These are phyloP conservation scores for Multifurca ochricompacta DNA, from an alignment of 768 basidiomycete genomes.

Conservation along the genomic window DNA sequence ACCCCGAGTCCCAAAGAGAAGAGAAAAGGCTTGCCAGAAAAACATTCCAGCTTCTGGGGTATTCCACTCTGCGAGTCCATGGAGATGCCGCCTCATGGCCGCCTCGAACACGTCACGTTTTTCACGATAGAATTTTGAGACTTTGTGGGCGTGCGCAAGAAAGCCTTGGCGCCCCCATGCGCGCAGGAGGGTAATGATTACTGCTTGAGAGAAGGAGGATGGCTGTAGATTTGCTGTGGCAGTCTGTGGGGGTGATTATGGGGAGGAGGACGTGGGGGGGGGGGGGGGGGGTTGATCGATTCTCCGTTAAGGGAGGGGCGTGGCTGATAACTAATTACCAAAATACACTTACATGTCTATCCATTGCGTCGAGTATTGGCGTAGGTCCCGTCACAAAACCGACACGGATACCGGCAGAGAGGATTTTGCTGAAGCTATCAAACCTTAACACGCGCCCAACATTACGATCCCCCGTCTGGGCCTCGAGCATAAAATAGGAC, in stretches of 20 bases:
- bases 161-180: slow-evolving; percentile 77
- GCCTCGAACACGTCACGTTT: slow-evolving; percentile 74
- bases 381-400: slow-evolving; percentile 77
- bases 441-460: slow-evolving; percentile 80
- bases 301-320: too few species aligned
- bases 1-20: slow-evolving; percentile 2
- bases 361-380: slow-evolving; percentile 57
- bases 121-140: slow-evolving; percentile 65
- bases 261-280: too few species aligned
- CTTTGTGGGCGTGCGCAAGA: slow-evolving; percentile 52
- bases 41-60: slow-evolving; percentile 81
- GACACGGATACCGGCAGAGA: slow-evolving; percentile 68
- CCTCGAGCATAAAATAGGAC: slow-evolving; percentile 78
- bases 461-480: slow-evolving; percentile 41
- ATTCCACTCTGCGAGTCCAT: slow-evolving; percentile 66
- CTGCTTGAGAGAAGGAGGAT: slow-evolving; percentile 55
- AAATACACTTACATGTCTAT: slow-evolving; percentile 50
- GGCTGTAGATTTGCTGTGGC: slow-evolving; percentile 59
- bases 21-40: slow-evolving; percentile 53
- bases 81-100: slow-evolving; percentile 69
- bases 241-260: slow-evolving; percentile 47
- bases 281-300: too few species aligned
- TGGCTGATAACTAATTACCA: too few species aligned
- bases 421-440: slow-evolving; percentile 83
- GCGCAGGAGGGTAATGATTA: slow-evolving; percentile 49